Base-by-base conservation (phyloP, 2,329 filamentous ascomycete species). In the Colletotrichum sp. region DNA sequence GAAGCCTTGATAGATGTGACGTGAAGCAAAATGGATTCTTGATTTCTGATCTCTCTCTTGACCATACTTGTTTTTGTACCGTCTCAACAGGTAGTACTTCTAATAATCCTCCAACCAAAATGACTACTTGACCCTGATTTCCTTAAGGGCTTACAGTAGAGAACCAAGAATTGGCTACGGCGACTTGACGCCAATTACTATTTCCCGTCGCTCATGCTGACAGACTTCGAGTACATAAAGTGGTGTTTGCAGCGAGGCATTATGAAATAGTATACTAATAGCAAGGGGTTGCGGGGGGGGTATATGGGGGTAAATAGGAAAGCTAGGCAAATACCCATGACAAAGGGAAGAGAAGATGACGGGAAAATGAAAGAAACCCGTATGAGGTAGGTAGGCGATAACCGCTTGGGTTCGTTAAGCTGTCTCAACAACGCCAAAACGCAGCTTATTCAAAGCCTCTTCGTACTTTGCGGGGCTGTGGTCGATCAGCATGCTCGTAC, bases 381-480 rank as follows among this genome's bases (percentile, higher is more conserved):
- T 15, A 62, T 15, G 57, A 28, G 26, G 15, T 28, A 10, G 26
- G 9, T 12, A 18, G 26, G 24, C 18, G 26, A 26, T 34, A 16
- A 6, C 57, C 26, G 9, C 28, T 21, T 26, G 8, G 5, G 18
- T 69, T 57, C 8, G 39, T 75, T n/a, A 77, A 26, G 28, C 64
- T 21, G 70, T 75, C 62, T 84, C 83, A 67, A 85, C 83, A 24
- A 91, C 87, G 0, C 90, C 90, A 12, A 87, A 78, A 21, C 85
- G 84, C 81, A 96, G 85, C 76, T 91, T 90, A 72, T 91, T 90
- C 79, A 96, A 83, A 74, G 91, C 92, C 75, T 91, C 90, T 83
- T 96, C 94, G 81, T 96, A 96, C 78, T 92, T 88, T 30, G 91
- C 93, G 5, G 94, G 94, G 78, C 91, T 95, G 81, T 96, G 94